phyloP scores from a whole-genome alignment of 192 early-diverging fungal species.

The Coemansia sp. region DNA sequence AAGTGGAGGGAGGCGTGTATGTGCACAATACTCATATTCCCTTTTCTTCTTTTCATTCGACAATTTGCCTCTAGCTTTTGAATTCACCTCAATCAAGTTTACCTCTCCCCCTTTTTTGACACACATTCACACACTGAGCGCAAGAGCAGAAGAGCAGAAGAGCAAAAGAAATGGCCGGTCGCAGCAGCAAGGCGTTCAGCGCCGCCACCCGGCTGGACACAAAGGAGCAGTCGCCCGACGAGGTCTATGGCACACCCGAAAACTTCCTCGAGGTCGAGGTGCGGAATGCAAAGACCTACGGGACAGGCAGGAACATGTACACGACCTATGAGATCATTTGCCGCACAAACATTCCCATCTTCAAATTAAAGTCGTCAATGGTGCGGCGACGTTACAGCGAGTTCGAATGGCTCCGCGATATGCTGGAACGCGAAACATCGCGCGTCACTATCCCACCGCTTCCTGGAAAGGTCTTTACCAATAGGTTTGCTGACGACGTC shows the following conservation, averaged over 20 bases:
- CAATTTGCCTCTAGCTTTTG: too few relatives aligned
- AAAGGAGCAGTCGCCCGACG: conserved; percentile 42
- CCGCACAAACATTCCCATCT: conserved; percentile 94
- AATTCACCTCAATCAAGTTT: too few relatives aligned
- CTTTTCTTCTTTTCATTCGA: background rate
- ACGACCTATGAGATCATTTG: conserved; percentile 97
- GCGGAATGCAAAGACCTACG: conserved; percentile 80
- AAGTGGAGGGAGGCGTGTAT: too few relatives aligned
- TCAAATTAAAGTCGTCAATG: conserved; percentile 79
- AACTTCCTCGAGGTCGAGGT: conserved; percentile 98
- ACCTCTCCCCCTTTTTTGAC: too few relatives aligned
- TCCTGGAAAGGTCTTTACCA: conserved; percentile 96
- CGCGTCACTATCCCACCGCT: conserved; percentile 94
- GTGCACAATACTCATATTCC: too few relatives aligned
- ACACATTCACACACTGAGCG: too few relatives aligned
- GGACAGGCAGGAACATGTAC: conserved; percentile 78
- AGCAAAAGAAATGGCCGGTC: background rate
- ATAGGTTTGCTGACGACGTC: conserved; percentile 94
- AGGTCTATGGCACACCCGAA: conserved; percentile 85
- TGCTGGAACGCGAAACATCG: conserved; percentile 84
- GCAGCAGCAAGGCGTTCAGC: conserved; percentile 16
- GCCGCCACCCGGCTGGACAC: conserved; percentile 25
- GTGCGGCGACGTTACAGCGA: conserved; percentile 95
- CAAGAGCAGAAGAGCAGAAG: too few relatives aligned
- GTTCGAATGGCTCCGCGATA: conserved; percentile 98